Conservation (phyloP, 75 land plant genomes). For the Cupressus sempervirens region DNA sequence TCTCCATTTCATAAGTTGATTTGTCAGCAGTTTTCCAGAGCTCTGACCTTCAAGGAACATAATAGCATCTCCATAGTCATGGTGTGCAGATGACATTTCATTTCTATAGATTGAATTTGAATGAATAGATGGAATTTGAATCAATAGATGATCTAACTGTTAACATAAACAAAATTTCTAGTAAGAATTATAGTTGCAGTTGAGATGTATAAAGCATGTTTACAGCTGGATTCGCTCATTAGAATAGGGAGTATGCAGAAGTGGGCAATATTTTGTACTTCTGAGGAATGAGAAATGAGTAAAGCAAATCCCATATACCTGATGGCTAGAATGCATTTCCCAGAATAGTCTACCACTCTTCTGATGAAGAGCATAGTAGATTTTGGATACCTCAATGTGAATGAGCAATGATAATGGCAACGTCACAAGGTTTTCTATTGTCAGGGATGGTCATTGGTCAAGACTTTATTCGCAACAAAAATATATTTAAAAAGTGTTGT, state of each 20-base stretch:
- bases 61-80: neutral
- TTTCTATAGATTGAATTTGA: neutral
- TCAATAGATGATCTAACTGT: too few relatives aligned
- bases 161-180: neutral
- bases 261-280: neutral
- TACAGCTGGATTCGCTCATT: neutral
- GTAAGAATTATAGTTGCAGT: neutral
- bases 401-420: neutral
- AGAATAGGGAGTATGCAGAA: neutral
- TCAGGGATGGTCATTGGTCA: neutral
- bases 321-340: neutral
- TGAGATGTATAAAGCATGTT: neutral
- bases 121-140: too few relatives aligned
- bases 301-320: neutral
- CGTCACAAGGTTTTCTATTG: too few relatives aligned
- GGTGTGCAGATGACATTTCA: neutral
- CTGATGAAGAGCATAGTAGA: neutral
- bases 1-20: constrained; percentile 22
- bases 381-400: neutral
- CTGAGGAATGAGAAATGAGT: neutral
- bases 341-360: neutral
- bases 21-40: constrained; percentile 18
- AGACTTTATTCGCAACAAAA: neutral
- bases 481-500: neutral
- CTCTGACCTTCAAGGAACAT: constrained; percentile 20